phyloP scores from a whole-genome alignment of 2,329 filamentous ascomycete genomes.

The Didymella lethalis region DNA sequence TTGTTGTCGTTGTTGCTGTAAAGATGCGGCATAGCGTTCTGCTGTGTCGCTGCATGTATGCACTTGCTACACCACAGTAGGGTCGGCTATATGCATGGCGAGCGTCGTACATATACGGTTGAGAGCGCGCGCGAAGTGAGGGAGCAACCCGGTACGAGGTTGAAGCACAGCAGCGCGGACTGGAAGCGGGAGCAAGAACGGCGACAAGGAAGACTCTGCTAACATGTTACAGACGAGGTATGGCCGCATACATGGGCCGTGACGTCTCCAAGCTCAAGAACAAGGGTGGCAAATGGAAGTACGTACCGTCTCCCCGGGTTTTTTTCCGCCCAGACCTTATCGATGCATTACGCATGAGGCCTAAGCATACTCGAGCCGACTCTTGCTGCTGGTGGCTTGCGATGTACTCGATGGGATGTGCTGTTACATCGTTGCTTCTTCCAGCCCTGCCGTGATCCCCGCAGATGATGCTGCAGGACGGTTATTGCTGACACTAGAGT shows the following conservation, averaged over 20 bases:
- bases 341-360: not conserved
- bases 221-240: slow-evolving; percentile 67
- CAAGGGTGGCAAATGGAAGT: slow-evolving; percentile 87
- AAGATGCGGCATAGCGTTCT: not conserved
- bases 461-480: not conserved
- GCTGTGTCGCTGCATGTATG: slow-evolving; percentile 1
- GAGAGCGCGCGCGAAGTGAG: slow-evolving; percentile 19
- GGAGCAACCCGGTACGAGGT: not conserved
- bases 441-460: not conserved
- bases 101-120: slow-evolving; percentile 3
- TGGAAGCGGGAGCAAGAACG: slow-evolving; percentile 2
- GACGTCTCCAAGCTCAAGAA: slow-evolving; percentile 85
- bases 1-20: not conserved
- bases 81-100: slow-evolving; percentile 1
- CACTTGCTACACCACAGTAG: slow-evolving; percentile 6
- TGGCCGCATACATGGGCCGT: slow-evolving; percentile 84
- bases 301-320: slow-evolving; percentile 18
- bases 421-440: not conserved
- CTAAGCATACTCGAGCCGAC: slow-evolving; percentile 7
- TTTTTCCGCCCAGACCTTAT: not conserved
- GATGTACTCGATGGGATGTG: not conserved
- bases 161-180: not conserved
- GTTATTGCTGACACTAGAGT: slow-evolving; percentile 1
- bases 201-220: slow-evolving; percentile 18
- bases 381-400: not conserved